These are phyloP conservation scores for Russula emetica DNA, from an alignment of 768 basidiomycete species.

Conservation along the genomic window DNA sequence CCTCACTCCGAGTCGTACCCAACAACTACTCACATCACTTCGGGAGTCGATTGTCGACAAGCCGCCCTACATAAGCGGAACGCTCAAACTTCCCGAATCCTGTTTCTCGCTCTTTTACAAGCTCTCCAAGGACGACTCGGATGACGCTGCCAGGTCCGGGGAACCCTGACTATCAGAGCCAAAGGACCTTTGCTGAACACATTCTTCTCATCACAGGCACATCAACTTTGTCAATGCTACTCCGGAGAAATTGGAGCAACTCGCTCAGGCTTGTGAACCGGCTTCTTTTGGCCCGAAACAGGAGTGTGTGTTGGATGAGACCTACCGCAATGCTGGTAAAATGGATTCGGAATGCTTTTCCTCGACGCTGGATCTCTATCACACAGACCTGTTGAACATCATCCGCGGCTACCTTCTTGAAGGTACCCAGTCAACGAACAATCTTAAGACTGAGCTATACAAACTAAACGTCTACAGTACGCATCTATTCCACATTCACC, in stretches of 20 bases:
- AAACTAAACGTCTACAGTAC: slow-evolving; percentile 5
- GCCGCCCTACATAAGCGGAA: slow-evolving; percentile 16
- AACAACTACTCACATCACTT: not conserved
- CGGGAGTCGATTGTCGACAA: slow-evolving; percentile 15
- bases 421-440: not conserved
- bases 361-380: not conserved
- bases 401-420: slow-evolving; percentile 2
- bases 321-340: slow-evolving; percentile 4
- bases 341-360: not conserved
- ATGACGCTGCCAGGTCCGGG: not conserved
- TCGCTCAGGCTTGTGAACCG: not conserved
- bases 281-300: not conserved
- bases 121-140: not conserved
- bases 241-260: not conserved
- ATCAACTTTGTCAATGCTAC: not conserved
- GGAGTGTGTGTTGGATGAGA: not conserved
- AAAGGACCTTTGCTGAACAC: not conserved
- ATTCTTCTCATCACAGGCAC: not conserved
- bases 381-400: not conserved
- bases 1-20: not conserved
- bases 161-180: slow-evolving; percentile 21
- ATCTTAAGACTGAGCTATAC: not conserved
- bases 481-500: not conserved
- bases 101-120: not conserved
- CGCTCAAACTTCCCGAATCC: not conserved